These are phyloP conservation scores for Aspergillus sp. DNA, from an alignment of 2,329 filamentous ascomycete species.

Conservation along the genomic window DNA sequence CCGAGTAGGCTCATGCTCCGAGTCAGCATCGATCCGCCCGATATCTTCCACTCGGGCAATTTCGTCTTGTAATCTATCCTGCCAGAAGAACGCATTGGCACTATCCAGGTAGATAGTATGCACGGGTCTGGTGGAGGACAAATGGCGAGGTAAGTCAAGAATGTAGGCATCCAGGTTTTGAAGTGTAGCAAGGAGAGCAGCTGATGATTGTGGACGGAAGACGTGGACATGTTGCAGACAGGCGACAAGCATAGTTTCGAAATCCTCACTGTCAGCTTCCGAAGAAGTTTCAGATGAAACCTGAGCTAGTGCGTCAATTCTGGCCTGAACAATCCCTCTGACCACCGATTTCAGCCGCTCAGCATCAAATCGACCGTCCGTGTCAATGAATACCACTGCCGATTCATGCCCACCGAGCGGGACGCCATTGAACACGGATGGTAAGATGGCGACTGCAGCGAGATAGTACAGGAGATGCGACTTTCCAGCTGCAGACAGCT, in stretches of 20 bases:
- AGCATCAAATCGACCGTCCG: slow-evolving; percentile 57
- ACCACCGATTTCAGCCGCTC: slow-evolving; percentile 45
- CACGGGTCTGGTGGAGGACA: slow-evolving; percentile 50
- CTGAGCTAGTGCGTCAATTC: neutral
- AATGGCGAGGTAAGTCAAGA: slow-evolving; percentile 46
- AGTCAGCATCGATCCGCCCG: slow-evolving; percentile 29
- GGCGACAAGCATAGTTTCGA: slow-evolving; percentile 35
- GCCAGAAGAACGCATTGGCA: slow-evolving; percentile 58
- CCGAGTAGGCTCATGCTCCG: slow-evolving; percentile 30
- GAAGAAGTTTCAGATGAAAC: neutral
- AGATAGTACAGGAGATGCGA: slow-evolving; percentile 62
- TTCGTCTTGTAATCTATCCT: slow-evolving; percentile 50
- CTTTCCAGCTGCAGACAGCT: slow-evolving; percentile 56
- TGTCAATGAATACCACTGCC: slow-evolving; percentile 59
- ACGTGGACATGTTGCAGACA: slow-evolving; percentile 60
- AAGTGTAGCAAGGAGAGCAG: slow-evolving; percentile 54
- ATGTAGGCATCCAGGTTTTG: slow-evolving; percentile 53
- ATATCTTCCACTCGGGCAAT: slow-evolving; percentile 44
- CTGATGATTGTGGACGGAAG: slow-evolving; percentile 57
- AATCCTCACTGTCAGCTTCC: slow-evolving; percentile 13
- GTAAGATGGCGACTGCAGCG: slow-evolving; percentile 54
- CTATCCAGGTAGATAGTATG: slow-evolving; percentile 58
- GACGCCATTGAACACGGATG: slow-evolving; percentile 34
- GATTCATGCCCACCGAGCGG: slow-evolving; percentile 49
- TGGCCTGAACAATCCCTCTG: slow-evolving; percentile 27